These are phyloP conservation scores for Boechera retrofracta DNA, from an alignment of 345 rosid species.

Conservation along the genomic window DNA sequence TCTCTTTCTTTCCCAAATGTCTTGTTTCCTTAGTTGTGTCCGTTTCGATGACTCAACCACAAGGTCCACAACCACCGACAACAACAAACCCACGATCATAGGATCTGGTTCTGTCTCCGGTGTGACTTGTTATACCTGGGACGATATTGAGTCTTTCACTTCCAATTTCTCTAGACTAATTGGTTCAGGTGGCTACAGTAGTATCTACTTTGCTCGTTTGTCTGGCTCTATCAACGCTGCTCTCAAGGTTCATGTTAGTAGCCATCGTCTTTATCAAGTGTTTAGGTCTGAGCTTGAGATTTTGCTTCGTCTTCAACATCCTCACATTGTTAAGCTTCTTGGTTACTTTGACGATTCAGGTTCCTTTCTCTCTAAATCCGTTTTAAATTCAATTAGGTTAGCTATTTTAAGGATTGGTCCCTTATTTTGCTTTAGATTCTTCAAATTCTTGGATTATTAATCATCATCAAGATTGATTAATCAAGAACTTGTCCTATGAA, in stretches of 20 bases:
- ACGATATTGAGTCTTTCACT: constrained; percentile 57
- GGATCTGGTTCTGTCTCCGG: constrained; percentile 29
- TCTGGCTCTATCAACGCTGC: constrained; percentile 55
- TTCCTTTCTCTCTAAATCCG: constrained; percentile 27
- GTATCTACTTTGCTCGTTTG: constrained; percentile 67
- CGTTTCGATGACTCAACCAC: constrained; percentile 27
- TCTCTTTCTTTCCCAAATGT: constrained; percentile 46
- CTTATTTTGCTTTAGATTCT: not conserved
- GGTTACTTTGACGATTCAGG: constrained; percentile 80
- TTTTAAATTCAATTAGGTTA: not conserved
- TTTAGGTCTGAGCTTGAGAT: constrained; percentile 80
- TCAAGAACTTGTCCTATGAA: constrained; percentile 12
- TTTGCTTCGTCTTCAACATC: constrained; percentile 68
- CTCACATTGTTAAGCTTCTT: constrained; percentile 72
- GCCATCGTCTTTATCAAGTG: constrained; percentile 65
- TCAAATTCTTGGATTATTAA: not conserved
- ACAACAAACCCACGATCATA: constrained; percentile 1
- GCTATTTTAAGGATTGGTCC: not conserved
- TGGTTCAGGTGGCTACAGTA: constrained; percentile 88
- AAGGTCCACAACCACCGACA: not conserved
- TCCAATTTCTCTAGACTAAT: constrained; percentile 57
- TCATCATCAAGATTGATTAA: not conserved
- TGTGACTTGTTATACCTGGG: constrained; percentile 57
- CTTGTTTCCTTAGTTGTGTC: constrained; percentile 50
- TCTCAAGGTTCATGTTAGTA: constrained; percentile 64